Conservation (phyloP, 805 yeast genomes). For the Vanderwaltozyma yarrowii region DNA sequence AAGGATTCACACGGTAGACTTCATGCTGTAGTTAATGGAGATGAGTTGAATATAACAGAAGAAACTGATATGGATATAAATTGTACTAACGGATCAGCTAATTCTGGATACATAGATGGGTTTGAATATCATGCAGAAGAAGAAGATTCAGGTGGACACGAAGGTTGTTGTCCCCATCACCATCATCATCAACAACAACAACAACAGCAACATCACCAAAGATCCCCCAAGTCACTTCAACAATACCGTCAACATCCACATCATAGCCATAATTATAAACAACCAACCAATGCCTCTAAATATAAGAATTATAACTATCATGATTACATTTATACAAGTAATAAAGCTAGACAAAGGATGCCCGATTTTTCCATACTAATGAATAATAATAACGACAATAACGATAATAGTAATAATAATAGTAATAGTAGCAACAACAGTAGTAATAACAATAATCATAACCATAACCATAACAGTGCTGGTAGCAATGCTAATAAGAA, state of each 20-base stretch:
- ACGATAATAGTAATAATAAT: no score
- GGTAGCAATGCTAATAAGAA: no score
- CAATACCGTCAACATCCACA: neutral
- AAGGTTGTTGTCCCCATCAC: conserved; percentile 5
- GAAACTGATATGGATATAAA: conserved; percentile 4
- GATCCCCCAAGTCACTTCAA: neutral
- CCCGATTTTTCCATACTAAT: conserved; percentile 21
- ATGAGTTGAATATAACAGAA: conserved; percentile 17
- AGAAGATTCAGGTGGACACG: conserved; percentile 4
- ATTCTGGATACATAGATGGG: neutral
- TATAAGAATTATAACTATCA: conserved; percentile 8
- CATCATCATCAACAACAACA: conserved; percentile 4
- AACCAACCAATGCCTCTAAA: conserved; percentile 3
- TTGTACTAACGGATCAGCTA: neutral
- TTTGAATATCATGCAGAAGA: conserved; percentile 2
- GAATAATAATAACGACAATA: conserved; percentile 11
- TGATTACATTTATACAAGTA: conserved; percentile 8
- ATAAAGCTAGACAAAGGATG: conserved; percentile 1
- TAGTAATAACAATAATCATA: no score
- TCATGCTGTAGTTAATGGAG: conserved; percentile 21
- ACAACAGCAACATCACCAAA: neutral
- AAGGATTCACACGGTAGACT: conserved; percentile 18
- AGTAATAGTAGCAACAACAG: no score
- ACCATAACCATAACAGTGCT: no score
- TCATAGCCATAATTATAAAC: neutral